phyloP scores from a whole-genome alignment of 2,329 filamentous ascomycete genomes.

The Ceratocystis papillata region DNA sequence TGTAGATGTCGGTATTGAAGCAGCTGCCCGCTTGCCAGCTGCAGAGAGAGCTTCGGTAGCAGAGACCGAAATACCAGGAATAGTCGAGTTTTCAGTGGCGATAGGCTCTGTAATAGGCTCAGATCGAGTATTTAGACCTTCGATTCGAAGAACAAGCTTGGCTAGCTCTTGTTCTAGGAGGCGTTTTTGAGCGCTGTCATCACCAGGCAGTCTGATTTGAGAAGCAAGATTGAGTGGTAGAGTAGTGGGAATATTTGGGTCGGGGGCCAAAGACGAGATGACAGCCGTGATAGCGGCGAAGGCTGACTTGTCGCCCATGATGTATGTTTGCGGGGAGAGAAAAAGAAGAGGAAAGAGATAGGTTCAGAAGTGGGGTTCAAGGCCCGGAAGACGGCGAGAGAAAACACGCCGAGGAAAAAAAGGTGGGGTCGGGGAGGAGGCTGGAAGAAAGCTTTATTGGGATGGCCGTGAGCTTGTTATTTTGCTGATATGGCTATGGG shows the following conservation, averaged over 20 bases:
- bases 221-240: conserved; percentile 36
- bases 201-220: conserved; percentile 63
- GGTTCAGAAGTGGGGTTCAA: background rate
- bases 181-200: conserved; percentile 62
- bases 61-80: conserved; percentile 77
- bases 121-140: conserved; percentile 71
- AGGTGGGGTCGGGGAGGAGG: background rate
- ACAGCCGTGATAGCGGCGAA: conserved; percentile 45
- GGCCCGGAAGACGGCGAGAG: background rate
- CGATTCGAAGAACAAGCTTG: conserved; percentile 64
- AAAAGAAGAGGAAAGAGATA: background rate
- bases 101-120: conserved; percentile 37
- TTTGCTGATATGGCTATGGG: background rate
- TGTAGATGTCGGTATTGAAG: conserved; percentile 38
- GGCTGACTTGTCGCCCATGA: conserved; percentile 46
- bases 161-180: conserved; percentile 73
- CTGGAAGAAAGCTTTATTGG: background rate
- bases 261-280: conserved; percentile 42
- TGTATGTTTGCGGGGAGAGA: background rate
- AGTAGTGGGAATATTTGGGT: conserved; percentile 34
- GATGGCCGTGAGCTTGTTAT: background rate
- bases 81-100: conserved; percentile 29
- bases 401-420: conserved; percentile 1
- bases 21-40: conserved; percentile 36
- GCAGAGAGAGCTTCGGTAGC: conserved; percentile 53